A percentile compares a stretch with the other conserved stretches of the same genome.
Evolutionary conservation across 2,329 filamentous ascomycete genomes (phyloP).

Genomic region (Trichoderma endophyticum): DNA sequence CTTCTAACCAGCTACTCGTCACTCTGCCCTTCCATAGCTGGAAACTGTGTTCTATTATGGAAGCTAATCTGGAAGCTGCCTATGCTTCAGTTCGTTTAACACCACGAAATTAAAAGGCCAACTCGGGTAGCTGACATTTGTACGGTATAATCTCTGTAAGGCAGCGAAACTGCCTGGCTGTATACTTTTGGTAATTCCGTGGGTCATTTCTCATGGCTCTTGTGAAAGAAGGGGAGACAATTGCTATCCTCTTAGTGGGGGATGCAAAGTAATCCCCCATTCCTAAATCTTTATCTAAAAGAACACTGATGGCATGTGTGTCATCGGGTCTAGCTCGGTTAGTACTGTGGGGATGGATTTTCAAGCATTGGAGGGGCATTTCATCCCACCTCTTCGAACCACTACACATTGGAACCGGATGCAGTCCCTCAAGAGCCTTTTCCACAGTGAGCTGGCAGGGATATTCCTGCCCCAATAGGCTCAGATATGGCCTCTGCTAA

Average conservation of each 20-base stretch:
- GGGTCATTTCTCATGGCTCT: neutral
- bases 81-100: neutral
- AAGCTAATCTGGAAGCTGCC: neutral
- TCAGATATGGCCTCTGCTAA: slow-evolving; percentile 18
- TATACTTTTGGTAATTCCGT: neutral
- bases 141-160: neutral
- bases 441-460: neutral
- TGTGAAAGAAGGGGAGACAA: neutral
- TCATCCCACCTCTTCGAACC: slow-evolving; percentile 2
- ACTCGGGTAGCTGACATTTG: neutral
- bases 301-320: neutral
- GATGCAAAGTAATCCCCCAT: neutral
- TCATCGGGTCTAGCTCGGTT: neutral
- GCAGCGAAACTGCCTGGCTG: neutral
- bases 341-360: neutral
- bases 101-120: neutral
- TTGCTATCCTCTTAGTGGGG: neutral
- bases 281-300: neutral
- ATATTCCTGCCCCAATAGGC: neutral
- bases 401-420: neutral
- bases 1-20: neutral
- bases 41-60: neutral
- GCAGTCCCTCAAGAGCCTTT: neutral
- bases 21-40: neutral
- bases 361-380: neutral